Base-by-base conservation (phyloP, 2,329 filamentous ascomycete species). In the Metarhizium rileyi region DNA sequence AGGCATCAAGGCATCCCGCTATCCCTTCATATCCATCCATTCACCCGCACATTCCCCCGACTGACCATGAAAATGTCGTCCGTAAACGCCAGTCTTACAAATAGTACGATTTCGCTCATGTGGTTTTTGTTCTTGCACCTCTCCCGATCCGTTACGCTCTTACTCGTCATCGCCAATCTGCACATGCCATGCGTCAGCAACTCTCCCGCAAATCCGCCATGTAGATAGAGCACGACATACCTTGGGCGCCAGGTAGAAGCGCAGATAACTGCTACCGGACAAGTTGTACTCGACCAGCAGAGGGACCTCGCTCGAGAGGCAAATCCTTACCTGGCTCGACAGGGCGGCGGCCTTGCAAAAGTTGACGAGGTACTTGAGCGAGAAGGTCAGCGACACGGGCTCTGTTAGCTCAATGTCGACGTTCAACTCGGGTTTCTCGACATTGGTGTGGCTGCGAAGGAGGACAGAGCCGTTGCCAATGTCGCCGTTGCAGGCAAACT, bases 231-330 rank as follows among this genome's bases (percentile, higher is more conserved):
- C 33, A 38, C 8, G n/a, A 64, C 78, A 52, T 72, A 93, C 93
- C 90, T 98, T 98, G 57, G 93, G 93, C 57, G 93, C 93, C 61
- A 98, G 82, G 73, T 97, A 98, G 81, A 97, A 98, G 63, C 91
- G 83, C 70, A 98, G 72, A 70, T 93, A 93, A 69, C 88, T 93
- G 74, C 82, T 89, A 57, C 87, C 86, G 49, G 77, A 76, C 53
- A 96, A 72, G 49, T 73, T 76, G 70, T 97, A 98, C 75, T 98
- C 93, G 42, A 98, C 93, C 60, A 97, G 76, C 57, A 98, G 82
- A 26, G 93, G 93, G 47, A 98, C 91, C 72, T 98, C 93, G 70
- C 90, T 90, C 48, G 91, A 97, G 59, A 98, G 79, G 72, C 87
- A 95, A 60, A 98, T 84, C 73, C 87, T 93, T 70, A 98, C 94